A percentile compares a stretch with the other conserved stretches of the same genome.
These are phyloP conservation scores for Nannochloris sp. DNA, from an alignment of 139 green algal genomes.

Conservation along the genomic window DNA sequence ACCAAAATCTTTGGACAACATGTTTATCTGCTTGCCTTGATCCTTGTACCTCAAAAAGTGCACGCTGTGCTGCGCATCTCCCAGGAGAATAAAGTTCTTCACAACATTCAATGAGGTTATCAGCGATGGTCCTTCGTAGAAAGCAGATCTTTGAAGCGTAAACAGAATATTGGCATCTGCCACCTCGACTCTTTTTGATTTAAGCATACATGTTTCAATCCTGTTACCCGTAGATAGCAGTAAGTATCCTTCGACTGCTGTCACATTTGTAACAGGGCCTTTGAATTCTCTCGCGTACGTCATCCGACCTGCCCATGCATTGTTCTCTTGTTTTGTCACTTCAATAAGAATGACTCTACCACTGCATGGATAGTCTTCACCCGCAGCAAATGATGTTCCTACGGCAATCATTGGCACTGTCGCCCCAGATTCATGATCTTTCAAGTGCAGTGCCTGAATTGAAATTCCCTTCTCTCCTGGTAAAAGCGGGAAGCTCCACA, in stretches of 20 bases:
- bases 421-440: conserved; percentile 27
- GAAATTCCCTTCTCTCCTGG: conserved; percentile 48
- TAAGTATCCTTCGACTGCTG: conserved; percentile 40
- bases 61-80: conserved; percentile 55
- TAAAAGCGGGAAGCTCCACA: conserved; percentile 32
- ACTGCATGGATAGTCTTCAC: conserved; percentile 75
- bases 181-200: conserved; percentile 2
- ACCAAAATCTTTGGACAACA: conserved; percentile 66
- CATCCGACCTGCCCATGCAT: conserved; percentile 7
- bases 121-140: conserved; percentile 67
- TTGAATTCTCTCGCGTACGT: conserved; percentile 34
- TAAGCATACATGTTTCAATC: conserved; percentile 48
- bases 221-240: conserved; percentile 48
- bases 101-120: conserved; percentile 50
- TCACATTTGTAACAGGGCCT: conserved; percentile 36
- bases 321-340: conserved; percentile 13
- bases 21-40: conserved; percentile 34
- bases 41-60: conserved; percentile 69
- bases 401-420: conserved; percentile 48
- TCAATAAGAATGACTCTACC: conserved; percentile 72
- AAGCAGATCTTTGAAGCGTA: conserved; percentile 37
- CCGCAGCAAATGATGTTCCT: conserved; percentile 34
- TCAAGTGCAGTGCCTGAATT: conserved; percentile 40
- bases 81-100: conserved; percentile 80
- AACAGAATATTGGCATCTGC: not conserved